Base-by-base conservation (phyloP, 179 eudicot genomes). In the Gypsophila paniculata region DNA sequence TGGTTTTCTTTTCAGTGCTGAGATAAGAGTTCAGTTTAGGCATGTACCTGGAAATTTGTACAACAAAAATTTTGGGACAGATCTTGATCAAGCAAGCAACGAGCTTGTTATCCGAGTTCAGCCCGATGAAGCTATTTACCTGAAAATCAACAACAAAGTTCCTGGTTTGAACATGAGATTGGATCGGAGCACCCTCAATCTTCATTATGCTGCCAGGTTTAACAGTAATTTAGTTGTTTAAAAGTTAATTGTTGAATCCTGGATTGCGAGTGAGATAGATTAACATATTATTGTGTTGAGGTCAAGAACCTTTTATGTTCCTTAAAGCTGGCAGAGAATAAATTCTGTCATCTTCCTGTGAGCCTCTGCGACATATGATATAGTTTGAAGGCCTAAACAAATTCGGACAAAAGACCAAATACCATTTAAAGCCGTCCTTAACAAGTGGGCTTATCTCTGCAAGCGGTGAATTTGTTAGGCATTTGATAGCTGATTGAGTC, bases 91-190 rank as follows among this genome's bases (percentile, higher is more conserved):
- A 64, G 88, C 96, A 58, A 87, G 94, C 60, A 94, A 94, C 80
- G 99, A 94, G 88, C 91, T 94, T 77, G 99, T 91, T 71, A 91
- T 94, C 75, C 86, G 91, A 68, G 96, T 94, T 52, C 99, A 94
- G 78, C 96, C 99, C 26, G 96, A 94, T 72, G 99, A 94, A 87
- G 96, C 88, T 64, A 87, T 94, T 60, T 91, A 88, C 77, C 72
- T 94, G 72, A 94, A 87, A 82, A 91, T 94, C 69, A 94, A 94
- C 72, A 94, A 94, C 77, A 94, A 94, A 81, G 97, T 94, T 68
- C 99, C 99, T 42, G 99, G 99, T 18, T 66, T 94, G 81, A 92
- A 91, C 15, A 91, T 94, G 97, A 78, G 89, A 88, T 74, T 94
- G 84, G 99, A 94, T 76, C 86, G 92, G 34, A 94, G 99, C 74